A percentile compares a stretch with the other conserved stretches of the same genome.
Evolutionary conservation across 106 monocot genomes (phyloP).

Genomic region (Dactylorhiza incarnata): DNA sequence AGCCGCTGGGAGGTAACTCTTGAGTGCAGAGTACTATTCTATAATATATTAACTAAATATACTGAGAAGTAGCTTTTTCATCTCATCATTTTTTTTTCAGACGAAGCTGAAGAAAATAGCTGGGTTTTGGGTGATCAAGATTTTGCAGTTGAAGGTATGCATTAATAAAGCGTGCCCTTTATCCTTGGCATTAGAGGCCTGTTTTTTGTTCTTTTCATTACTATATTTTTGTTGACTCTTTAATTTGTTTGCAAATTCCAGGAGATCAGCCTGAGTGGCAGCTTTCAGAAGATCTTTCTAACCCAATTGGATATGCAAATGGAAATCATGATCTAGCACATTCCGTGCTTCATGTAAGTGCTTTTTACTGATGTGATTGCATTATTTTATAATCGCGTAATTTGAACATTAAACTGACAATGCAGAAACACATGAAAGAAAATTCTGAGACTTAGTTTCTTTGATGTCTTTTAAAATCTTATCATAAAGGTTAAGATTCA

Average conservation of each 20-base stretch:
- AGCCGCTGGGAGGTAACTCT: slow-evolving; percentile 63
- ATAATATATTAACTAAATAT: background rate
- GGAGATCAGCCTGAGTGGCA: slow-evolving; percentile 47
- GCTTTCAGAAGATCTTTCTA: slow-evolving; percentile 35
- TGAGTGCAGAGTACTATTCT: background rate
- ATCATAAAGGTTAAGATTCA: background rate
- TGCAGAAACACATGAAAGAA: background rate
- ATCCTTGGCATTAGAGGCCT: background rate
- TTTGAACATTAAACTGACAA: background rate
- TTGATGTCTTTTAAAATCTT: background rate
- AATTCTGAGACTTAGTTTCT: background rate
- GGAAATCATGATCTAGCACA: slow-evolving; percentile 58
- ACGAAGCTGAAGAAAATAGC: slow-evolving; percentile 66
- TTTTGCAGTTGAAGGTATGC: slow-evolving; percentile 29
- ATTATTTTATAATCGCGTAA: background rate
- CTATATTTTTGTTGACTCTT: background rate
- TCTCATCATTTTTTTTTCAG: slow-evolving; percentile 14
- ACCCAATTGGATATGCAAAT: slow-evolving; percentile 68
- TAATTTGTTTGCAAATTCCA: slow-evolving; percentile 7
- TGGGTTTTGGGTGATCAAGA: slow-evolving; percentile 72
- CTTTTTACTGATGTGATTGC: background rate
- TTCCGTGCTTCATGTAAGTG: slow-evolving; percentile 52
- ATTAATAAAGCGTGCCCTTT: background rate
- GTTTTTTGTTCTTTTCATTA: background rate
- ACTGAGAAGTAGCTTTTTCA: background rate